These are phyloP conservation scores for Ambrosiella beaveri DNA, from an alignment of 2,329 filamentous ascomycete species.

Conservation along the genomic window DNA sequence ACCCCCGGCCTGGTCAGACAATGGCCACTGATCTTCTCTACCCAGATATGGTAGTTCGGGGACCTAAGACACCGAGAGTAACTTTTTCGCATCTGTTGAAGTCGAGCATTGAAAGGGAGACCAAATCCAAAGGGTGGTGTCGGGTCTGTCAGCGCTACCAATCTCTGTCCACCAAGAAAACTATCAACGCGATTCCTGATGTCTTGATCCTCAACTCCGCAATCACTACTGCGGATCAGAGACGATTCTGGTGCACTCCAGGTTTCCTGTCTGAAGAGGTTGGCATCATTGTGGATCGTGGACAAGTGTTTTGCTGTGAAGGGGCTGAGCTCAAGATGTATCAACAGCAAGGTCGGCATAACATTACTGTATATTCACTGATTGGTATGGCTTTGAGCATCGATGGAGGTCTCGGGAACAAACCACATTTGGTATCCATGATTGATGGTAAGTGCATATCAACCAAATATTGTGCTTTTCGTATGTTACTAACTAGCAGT, in stretches of 20 bases:
- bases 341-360: slow-evolving; percentile 59
- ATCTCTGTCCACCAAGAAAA: slow-evolving; percentile 68
- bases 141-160: slow-evolving; percentile 81
- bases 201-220: slow-evolving; percentile 83
- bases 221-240: slow-evolving; percentile 52
- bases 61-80: slow-evolving; percentile 33
- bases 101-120: slow-evolving; percentile 75
- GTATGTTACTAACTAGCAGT: neutral
- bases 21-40: slow-evolving; percentile 80
- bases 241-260: slow-evolving; percentile 70
- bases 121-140: slow-evolving; percentile 84
- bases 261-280: slow-evolving; percentile 91
- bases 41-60: slow-evolving; percentile 29
- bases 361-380: slow-evolving; percentile 77
- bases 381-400: slow-evolving; percentile 83
- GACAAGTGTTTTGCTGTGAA: slow-evolving; percentile 90
- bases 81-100: slow-evolving; percentile 89
- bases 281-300: slow-evolving; percentile 74
- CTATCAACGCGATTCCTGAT: slow-evolving; percentile 62
- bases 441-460: slow-evolving; percentile 49
- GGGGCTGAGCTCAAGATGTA: slow-evolving; percentile 74
- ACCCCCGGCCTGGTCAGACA: slow-evolving; percentile 58
- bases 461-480: no score
- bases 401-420: slow-evolving; percentile 59
- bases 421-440: slow-evolving; percentile 78